Evolutionary conservation across 768 basidiomycete genomes (phyloP), one percentile per base, ranked within the genome.

Genomic region (Lactarius hengduanensis): DNA sequence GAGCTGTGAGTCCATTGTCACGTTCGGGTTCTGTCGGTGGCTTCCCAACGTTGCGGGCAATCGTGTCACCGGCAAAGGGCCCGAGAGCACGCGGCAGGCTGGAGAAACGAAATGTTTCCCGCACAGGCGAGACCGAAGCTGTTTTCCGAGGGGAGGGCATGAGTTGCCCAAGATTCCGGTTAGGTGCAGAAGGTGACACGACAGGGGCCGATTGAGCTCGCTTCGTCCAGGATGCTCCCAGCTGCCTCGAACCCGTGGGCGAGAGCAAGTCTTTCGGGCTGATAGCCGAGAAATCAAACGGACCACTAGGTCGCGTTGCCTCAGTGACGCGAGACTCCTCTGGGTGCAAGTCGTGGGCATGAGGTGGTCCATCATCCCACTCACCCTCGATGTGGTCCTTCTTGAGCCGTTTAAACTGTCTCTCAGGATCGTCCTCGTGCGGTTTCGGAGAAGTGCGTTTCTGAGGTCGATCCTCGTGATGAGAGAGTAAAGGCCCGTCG

Each of bases 261-360:
- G 57, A 60, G 18, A 22, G 45, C 2, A 36, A 20, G 11, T 58
- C 38, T 22, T 41, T 32, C n/a, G 61, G 55, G 13, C 9, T 55
- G 32, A 70, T 54, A 15, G 32, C 40, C 54, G 68, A 40, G 60
- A 70, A 70, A 40, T 70, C 70, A 47, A 70, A 70, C 16, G 70
- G 70, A 13, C 70, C 70, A 36, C 54, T 38, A 36, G 62, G 66
- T 6, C 26, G 66, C 53, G 15, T 59, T 13, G n/a, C 20, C 22
- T 67, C 62, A 28, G 43, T 16, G 53, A 56, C 18, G 34, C 53
- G 61, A 30, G 66, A 55, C 18, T 20, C 32, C 50, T 63, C 66
- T 59, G 53, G 2, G 5, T 26, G 58, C 28, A 26, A 28, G 57
- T 54, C 30, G 34, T 63, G 36, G 53, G 40, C 50, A 59, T 30